Conservation (phyloP, 2,329 filamentous ascomycete species). For the Microthyrium microscopicum region DNA sequence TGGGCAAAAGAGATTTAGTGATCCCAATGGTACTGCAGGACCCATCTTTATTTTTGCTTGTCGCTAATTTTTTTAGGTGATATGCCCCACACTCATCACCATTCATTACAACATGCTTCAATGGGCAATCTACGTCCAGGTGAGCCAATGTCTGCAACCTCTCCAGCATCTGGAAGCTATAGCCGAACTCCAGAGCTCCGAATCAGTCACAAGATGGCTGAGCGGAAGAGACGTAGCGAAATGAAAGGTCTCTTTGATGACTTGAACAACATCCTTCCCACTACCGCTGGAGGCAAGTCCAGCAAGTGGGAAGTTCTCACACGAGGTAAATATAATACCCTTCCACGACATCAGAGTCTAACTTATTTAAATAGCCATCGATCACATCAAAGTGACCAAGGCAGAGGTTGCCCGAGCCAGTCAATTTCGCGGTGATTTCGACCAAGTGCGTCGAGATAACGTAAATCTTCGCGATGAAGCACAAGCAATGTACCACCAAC, state of each 20-base stretch:
- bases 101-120: slow-evolving; percentile 59
- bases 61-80: slow-evolving; percentile 11
- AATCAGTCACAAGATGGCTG: slow-evolving; percentile 71
- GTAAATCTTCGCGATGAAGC: slow-evolving; percentile 30
- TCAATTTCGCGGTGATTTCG: slow-evolving; percentile 22
- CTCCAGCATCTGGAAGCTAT: slow-evolving; percentile 49
- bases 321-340: slow-evolving; percentile 45
- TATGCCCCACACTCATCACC: slow-evolving; percentile 45
- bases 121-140: slow-evolving; percentile 47
- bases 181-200: slow-evolving; percentile 68
- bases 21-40: slow-evolving; percentile 31
- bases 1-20: slow-evolving; percentile 57
- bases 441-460: slow-evolving; percentile 28
- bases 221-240: slow-evolving; percentile 67
- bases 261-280: slow-evolving; percentile 59
- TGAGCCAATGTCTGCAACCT: slow-evolving; percentile 36
- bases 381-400: slow-evolving; percentile 28
- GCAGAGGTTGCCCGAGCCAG: slow-evolving; percentile 22
- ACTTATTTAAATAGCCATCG: slow-evolving; percentile 24
- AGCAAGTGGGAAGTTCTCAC: slow-evolving; percentile 83
- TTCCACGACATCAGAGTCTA: slow-evolving; percentile 9
- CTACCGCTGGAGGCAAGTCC: slow-evolving; percentile 67
- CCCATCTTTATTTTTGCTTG: slow-evolving; percentile 14
- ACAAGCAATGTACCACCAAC: slow-evolving; percentile 27
- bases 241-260: slow-evolving; percentile 83